Base-by-base conservation (phyloP, 1,139 yeast species). In the Pneumocystis canis region DNA sequence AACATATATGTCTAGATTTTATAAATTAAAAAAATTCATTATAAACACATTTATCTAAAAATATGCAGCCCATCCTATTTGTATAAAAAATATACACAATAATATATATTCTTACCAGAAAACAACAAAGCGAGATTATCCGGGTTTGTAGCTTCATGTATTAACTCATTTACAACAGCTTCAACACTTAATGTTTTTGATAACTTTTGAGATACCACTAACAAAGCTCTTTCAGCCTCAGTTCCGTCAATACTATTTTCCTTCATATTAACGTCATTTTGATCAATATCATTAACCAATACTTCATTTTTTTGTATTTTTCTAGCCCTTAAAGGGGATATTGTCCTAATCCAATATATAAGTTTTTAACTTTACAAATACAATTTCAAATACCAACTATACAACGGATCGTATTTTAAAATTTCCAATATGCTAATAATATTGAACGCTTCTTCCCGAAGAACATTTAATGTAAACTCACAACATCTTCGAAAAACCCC, bases 321-420 rank as follows among this genome's bases (percentile, higher is more conserved):
- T 66, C 79, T 79, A 71, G 78, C 82, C 53, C 72, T 71, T 30
- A 71, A 60, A 6, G 74, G 73, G 16, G 74, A 71, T 58, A 73
- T 63, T 1, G 74, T 69, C 74, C 73, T 71, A 47, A 33, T 35
- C 14, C 47, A 59, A 47, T 61, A 62, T 9, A 4, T 47, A 39
- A 41, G 64, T 59, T n/a, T 14, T 18, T 39, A 28, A 58, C 31
- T 16, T 60, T 33, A 25, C 57, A 35, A 5, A 58, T 56, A 14
- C 25, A 33, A 9, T 59, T 88, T 25, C n/a, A 18, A 77, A 0
- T 85, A 82, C 98, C 98, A 92, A 1, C 87, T 81, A 70, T 90
- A 90, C 64, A 94, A 78, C 0, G 98, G 97, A 78, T 94, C 98
- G 80, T 94, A 89, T 68, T 86, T 78, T 67, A 94, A 75, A 7